Conservation (phyloP, 345 rosid genomes). For the Camelina hispida region DNA sequence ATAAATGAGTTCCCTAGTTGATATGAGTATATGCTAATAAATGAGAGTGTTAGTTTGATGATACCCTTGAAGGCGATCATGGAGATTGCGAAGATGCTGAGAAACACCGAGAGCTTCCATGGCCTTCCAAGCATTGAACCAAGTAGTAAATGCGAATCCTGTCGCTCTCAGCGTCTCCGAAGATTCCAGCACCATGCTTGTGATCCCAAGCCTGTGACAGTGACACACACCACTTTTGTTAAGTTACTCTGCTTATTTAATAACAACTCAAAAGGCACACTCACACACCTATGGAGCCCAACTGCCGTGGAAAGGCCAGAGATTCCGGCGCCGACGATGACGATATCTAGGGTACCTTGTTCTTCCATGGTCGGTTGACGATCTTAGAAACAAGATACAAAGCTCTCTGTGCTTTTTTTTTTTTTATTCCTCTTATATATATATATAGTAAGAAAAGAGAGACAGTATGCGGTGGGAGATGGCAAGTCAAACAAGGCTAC, state of each 20-base stretch:
- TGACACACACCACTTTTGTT: slow-evolving; percentile 12
- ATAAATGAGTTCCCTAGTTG: not conserved
- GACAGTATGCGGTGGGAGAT: not conserved
- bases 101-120: slow-evolving; percentile 67
- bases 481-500: slow-evolving; percentile 41
- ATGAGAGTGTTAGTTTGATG: slow-evolving; percentile 12
- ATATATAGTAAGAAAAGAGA: not conserved
- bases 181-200: slow-evolving; percentile 73
- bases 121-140: slow-evolving; percentile 79
- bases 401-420: slow-evolving; percentile 19
- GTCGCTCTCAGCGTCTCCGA: slow-evolving; percentile 57
- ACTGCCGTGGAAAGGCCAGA: slow-evolving; percentile 69
- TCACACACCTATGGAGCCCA: slow-evolving; percentile 61
- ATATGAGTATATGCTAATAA: not conserved
- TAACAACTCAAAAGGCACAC: not conserved
- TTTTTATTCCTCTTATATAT: slow-evolving; percentile 13
- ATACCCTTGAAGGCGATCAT: slow-evolving; percentile 51
- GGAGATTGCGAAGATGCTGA: slow-evolving; percentile 52
- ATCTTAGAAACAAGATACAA: not conserved
- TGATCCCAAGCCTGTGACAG: slow-evolving; percentile 64
- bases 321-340: slow-evolving; percentile 72
- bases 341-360: slow-evolving; percentile 44
- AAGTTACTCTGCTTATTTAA: slow-evolving; percentile 4
- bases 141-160: slow-evolving; percentile 60
- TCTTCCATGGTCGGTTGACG: slow-evolving; percentile 37